Conservation (phyloP, 805 yeast genomes). For the Ogataea pilisensis region DNA sequence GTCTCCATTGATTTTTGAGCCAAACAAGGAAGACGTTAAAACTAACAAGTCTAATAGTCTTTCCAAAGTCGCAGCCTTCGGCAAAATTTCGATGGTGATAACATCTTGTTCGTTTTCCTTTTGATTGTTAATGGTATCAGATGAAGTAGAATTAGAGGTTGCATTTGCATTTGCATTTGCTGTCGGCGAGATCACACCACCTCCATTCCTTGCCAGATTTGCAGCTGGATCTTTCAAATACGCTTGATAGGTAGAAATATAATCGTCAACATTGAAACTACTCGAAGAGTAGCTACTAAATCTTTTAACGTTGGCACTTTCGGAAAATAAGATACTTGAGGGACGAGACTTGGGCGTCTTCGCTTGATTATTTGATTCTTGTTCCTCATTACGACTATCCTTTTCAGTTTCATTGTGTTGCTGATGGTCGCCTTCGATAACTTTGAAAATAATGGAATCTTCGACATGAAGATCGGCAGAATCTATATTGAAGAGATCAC, state of each 20-base stretch:
- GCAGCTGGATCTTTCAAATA: slow-evolving; percentile 17
- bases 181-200: too few relatives aligned
- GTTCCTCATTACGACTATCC: not conserved
- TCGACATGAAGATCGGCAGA: slow-evolving; percentile 52
- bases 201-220: too few relatives aligned
- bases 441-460: slow-evolving; percentile 56
- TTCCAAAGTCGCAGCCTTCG: slow-evolving; percentile 68
- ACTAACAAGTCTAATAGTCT: slow-evolving; percentile 77
- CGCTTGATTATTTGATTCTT: slow-evolving; percentile 5
- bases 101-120: not conserved
- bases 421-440: slow-evolving; percentile 35
- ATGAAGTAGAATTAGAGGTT: too few relatives aligned
- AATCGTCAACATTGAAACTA: slow-evolving; percentile 32
- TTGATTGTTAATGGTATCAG: not conserved
- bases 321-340: slow-evolving; percentile 31
- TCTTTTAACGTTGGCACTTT: slow-evolving; percentile 28
- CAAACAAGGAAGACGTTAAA: slow-evolving; percentile 60
- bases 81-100: slow-evolving; percentile 21
- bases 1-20: slow-evolving; percentile 35
- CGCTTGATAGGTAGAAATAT: slow-evolving; percentile 21
- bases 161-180: too few relatives aligned
- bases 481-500: slow-evolving; percentile 63
- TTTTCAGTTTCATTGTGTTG: slow-evolving; percentile 30
- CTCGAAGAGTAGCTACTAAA: slow-evolving; percentile 33
- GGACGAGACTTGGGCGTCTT: slow-evolving; percentile 24